Evolutionary conservation across 495 filamentous ascomycete species (phyloP).

Genomic region (Penicilliopsis zonata): DNA sequence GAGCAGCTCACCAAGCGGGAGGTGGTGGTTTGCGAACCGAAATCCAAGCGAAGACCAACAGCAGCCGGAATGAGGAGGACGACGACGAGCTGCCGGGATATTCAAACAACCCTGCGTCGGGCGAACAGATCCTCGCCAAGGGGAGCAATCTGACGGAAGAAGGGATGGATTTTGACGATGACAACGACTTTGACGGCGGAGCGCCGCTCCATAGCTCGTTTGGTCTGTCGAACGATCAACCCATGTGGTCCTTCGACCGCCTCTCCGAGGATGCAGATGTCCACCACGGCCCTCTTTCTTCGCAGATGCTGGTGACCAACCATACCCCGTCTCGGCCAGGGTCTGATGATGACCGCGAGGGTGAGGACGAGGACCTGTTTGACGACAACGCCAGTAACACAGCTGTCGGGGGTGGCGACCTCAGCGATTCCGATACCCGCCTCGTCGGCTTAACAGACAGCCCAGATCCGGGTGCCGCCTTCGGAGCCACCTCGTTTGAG

Average conservation of each 20-base stretch:
- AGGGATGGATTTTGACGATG: constrained; percentile 25
- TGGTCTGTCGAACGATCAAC: constrained; percentile 9
- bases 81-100: constrained; percentile 14
- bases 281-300: constrained; percentile 22
- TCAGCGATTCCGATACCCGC: constrained; percentile 25
- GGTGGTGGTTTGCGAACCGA: constrained; percentile 42
- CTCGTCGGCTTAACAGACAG: constrained; percentile 21
- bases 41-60: constrained; percentile 17
- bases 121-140: constrained; percentile 10
- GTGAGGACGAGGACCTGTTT: constrained; percentile 21
- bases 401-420: constrained; percentile 29
- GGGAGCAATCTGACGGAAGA: constrained; percentile 12
- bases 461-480: constrained; percentile 12
- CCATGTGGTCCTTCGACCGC: constrained; percentile 26
- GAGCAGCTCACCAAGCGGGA: constrained; percentile 57
- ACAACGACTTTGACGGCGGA: constrained; percentile 11
- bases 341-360: constrained; percentile 14
- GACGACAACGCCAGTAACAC: constrained; percentile 30
- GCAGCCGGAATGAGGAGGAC: constrained; percentile 6
- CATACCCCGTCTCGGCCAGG: constrained; percentile 13
- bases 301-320: constrained; percentile 14
- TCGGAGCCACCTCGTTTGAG: constrained; percentile 17
- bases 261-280: too few species aligned
- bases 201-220: constrained; percentile 12
- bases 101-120: constrained; percentile 10